A percentile compares a stretch with the other conserved stretches of the same genome.
phyloP scores from a whole-genome alignment of 1,284 basidiomycete genomes.

The Apiotrichum gracile region DNA sequence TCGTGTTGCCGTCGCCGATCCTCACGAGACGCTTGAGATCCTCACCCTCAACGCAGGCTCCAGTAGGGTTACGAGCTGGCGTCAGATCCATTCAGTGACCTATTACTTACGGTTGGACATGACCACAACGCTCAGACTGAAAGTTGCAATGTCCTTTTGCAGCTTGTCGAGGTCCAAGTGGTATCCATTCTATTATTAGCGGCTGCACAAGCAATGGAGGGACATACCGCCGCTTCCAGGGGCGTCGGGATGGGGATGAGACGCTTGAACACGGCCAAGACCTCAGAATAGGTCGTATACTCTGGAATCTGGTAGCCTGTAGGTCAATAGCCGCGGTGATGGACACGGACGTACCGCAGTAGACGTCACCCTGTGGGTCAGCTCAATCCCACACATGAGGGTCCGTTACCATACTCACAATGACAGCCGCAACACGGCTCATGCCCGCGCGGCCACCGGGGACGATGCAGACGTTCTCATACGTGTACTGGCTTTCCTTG shows the following conservation, averaged over 20 bases:
- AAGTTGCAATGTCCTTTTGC: not conserved
- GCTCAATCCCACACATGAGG: not conserved
- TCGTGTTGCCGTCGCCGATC: constrained; percentile 58
- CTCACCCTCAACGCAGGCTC: constrained; percentile 66
- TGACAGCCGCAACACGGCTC: constrained; percentile 81
- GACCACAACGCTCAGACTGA: constrained; percentile 78
- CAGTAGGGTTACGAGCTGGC: constrained; percentile 56
- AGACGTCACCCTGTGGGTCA: constrained; percentile 29
- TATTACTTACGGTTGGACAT: constrained; percentile 60
- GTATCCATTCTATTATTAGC: constrained; percentile 53
- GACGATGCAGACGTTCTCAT: constrained; percentile 61
- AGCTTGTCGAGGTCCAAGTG: constrained; percentile 60
- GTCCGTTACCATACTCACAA: constrained; percentile 43
- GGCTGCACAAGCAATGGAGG: not conserved
- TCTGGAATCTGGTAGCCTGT: constrained; percentile 35
- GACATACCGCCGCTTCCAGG: constrained; percentile 20
- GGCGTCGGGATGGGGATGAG: constrained; percentile 82
- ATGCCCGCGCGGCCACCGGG: constrained; percentile 85
- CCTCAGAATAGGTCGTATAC: constrained; percentile 53
- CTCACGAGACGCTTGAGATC: constrained; percentile 74
- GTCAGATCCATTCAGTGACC: not conserved
- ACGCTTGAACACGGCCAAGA: constrained; percentile 78
- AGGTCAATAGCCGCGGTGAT: not conserved
- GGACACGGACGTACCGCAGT: constrained; percentile 23
- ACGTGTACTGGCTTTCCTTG: constrained; percentile 75